Conservation (phyloP, 768 basidiomycete species). For the Leccinum pellstonianum region DNA sequence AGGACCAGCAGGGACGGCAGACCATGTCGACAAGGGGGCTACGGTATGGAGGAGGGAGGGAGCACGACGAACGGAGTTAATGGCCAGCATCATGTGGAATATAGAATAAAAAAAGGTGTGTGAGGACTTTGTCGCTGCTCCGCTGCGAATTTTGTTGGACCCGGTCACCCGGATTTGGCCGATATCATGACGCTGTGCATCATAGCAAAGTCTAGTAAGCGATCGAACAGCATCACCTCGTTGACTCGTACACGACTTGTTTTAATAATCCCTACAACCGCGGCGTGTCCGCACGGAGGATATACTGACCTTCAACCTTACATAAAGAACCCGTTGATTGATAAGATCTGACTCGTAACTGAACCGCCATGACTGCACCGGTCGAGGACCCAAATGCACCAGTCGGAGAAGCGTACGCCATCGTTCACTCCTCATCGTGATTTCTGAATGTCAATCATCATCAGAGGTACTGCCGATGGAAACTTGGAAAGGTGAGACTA, state of each 20-base stretch:
- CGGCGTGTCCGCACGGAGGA: too few relatives aligned
- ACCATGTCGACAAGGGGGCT: slow-evolving; percentile 71
- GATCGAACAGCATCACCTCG: too few relatives aligned
- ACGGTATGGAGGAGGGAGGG: slow-evolving; percentile 37
- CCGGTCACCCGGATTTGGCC: slow-evolving; percentile 18
- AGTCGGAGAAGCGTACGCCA: slow-evolving; percentile 7
- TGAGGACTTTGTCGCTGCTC: background rate
- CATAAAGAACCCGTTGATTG: slow-evolving; percentile 10
- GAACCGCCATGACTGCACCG: slow-evolving; percentile 18
- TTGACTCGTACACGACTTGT: too few relatives aligned
- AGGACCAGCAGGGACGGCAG: slow-evolving; percentile 79
- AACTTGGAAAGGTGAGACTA: slow-evolving; percentile 12
- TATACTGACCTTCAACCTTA: slow-evolving; percentile 21
- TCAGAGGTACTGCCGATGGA: slow-evolving; percentile 13
- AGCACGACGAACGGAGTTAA: slow-evolving; percentile 49
- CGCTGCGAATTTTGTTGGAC: background rate
- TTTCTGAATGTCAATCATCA: background rate
- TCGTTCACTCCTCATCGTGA: background rate
- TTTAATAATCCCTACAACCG: too few relatives aligned
- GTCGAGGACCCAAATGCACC: background rate
- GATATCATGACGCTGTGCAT: slow-evolving; percentile 3
- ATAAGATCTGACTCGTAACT: slow-evolving; percentile 22
- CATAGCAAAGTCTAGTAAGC: background rate
- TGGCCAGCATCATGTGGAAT: slow-evolving; percentile 38
- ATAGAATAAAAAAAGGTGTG: background rate